phyloP scores from a whole-genome alignment of 164 flowering plant genomes.

The Kingdonia uniflora region DNA sequence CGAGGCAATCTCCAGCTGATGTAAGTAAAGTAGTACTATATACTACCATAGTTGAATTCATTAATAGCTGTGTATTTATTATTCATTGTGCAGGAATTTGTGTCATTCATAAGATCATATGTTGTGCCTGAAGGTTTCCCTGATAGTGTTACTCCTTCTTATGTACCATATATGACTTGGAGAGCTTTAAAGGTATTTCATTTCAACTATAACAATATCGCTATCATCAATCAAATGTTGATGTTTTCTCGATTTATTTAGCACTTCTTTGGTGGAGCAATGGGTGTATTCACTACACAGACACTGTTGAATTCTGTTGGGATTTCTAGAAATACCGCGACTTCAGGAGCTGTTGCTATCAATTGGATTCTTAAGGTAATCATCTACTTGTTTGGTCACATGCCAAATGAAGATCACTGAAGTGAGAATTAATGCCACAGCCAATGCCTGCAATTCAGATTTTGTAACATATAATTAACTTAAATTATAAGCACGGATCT shows the following conservation, averaged over 20 bases:
- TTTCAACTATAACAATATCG: too few relatives aligned
- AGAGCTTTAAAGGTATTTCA: slow-evolving; percentile 91
- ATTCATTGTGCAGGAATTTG: slow-evolving; percentile 46
- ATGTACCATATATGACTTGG: slow-evolving; percentile 97
- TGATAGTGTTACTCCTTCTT: slow-evolving; percentile 75
- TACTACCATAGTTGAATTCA: background rate
- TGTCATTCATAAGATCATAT: slow-evolving; percentile 83
- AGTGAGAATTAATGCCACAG: too few relatives aligned
- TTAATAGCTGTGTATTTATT: background rate
- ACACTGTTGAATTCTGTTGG: slow-evolving; percentile 86
- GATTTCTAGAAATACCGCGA: slow-evolving; percentile 45
- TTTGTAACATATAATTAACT: too few relatives aligned
- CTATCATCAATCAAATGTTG: too few relatives aligned
- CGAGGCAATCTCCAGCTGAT: slow-evolving; percentile 58
- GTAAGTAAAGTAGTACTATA: slow-evolving; percentile 22
- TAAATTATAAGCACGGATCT: too few relatives aligned
- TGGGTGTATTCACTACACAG: slow-evolving; percentile 96
- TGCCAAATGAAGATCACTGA: too few relatives aligned
- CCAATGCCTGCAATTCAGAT: too few relatives aligned
- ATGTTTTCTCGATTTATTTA: slow-evolving; percentile 18
- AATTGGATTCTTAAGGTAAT: slow-evolving; percentile 98
- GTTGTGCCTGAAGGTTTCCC: slow-evolving; percentile 99
- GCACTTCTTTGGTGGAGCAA: slow-evolving; percentile 99
- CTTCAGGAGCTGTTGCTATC: slow-evolving; percentile 91
- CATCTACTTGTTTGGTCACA: too few relatives aligned